These are phyloP conservation scores for Plasmodium coatneyi DNA, from an alignment of 169 alveolate species.

Conservation along the genomic window DNA sequence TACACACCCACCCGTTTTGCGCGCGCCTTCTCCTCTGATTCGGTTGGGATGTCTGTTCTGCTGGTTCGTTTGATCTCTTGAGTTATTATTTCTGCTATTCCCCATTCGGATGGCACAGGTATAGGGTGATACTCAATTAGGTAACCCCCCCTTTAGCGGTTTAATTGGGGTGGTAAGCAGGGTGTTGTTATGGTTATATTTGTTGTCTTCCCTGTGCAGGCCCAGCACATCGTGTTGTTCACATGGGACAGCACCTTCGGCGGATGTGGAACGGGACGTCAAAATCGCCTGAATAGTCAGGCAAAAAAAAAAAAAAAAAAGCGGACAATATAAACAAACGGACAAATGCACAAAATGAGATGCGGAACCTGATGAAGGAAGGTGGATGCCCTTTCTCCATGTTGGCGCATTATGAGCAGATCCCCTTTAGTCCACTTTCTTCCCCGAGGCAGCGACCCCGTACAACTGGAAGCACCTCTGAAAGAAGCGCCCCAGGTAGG, in stretches of 20 bases:
- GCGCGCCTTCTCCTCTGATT: background rate
- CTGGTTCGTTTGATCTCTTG: background rate
- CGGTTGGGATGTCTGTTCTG: background rate
- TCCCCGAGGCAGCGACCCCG: background rate
- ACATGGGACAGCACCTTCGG: background rate
- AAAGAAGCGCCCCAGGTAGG: constrained; percentile 1
- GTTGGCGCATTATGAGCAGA: background rate
- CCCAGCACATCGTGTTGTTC: too few species aligned
- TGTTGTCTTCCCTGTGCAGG: too few species aligned
- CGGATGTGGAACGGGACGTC: background rate
- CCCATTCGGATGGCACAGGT: background rate
- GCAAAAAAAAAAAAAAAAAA: background rate
- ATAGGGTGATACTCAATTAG: background rate
- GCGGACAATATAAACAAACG: background rate
- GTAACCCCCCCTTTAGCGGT: background rate
- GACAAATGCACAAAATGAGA: background rate
- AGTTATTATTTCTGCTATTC: background rate
- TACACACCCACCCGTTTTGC: background rate
- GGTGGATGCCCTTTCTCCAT: background rate
- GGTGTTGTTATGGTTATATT: too few species aligned
- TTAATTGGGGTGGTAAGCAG: too few species aligned
- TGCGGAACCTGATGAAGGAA: background rate
- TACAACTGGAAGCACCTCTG: background rate
- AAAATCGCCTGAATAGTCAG: background rate
- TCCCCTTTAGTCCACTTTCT: background rate